Conservation (phyloP, 176 grass and related monocot genomes). For the Eragrostis curvula region DNA sequence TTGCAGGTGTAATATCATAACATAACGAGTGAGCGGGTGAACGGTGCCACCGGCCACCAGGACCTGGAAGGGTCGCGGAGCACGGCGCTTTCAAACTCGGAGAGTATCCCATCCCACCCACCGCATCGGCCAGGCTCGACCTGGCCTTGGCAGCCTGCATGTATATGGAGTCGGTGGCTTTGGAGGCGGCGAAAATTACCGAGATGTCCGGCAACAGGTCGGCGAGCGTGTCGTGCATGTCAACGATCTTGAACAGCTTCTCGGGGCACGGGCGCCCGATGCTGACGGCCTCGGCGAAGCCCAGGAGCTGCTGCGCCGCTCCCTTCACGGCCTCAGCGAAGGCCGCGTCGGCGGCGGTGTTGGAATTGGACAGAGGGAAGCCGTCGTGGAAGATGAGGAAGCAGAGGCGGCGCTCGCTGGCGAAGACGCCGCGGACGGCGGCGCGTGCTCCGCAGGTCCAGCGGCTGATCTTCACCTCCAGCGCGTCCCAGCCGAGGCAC, state of each 20-base stretch:
- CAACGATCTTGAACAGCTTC: slow-evolving; percentile 96
- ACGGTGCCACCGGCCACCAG: slow-evolving; percentile 81
- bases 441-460: slow-evolving; percentile 80
- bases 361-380: slow-evolving; percentile 33
- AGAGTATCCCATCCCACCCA: slow-evolving; percentile 85
- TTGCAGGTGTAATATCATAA: slow-evolving; percentile 85
- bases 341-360: slow-evolving; percentile 47
- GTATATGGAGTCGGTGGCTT: slow-evolving; percentile 62
- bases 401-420: slow-evolving; percentile 88
- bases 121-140: slow-evolving; percentile 70
- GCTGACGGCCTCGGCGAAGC: slow-evolving; percentile 83
- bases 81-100: slow-evolving; percentile 84
- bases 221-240: slow-evolving; percentile 76
- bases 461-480: slow-evolving; percentile 72
- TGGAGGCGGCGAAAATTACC: slow-evolving; percentile 65
- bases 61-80: slow-evolving; percentile 64
- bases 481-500: slow-evolving; percentile 66
- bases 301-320: slow-evolving; percentile 76
- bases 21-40: slow-evolving; percentile 90
- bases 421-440: slow-evolving; percentile 66
- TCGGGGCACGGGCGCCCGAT: slow-evolving; percentile 81
- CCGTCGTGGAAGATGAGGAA: slow-evolving; percentile 75
- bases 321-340: slow-evolving; percentile 81
- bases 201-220: slow-evolving; percentile 84
- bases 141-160: slow-evolving; percentile 65